Conservation (phyloP, 441 rosid genomes). For the Brassica balearica region DNA sequence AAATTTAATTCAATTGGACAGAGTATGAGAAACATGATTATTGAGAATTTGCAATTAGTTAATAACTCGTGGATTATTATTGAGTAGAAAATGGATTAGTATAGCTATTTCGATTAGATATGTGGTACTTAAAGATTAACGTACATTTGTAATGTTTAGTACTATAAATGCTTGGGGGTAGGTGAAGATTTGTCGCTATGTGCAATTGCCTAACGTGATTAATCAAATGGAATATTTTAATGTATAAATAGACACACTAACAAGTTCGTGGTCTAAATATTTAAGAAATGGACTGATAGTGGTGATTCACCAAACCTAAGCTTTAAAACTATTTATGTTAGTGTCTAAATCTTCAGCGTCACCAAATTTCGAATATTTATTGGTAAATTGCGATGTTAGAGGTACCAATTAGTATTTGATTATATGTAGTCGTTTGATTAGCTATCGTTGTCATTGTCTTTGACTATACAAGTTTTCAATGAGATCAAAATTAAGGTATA, state of each 20-base stretch:
- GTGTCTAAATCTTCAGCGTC: slow-evolving; percentile 14
- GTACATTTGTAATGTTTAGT: neutral
- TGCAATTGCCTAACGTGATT: slow-evolving; percentile 7
- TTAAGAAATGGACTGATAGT: slow-evolving; percentile 16
- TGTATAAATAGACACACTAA: slow-evolving; percentile 6
- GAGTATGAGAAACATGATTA: neutral
- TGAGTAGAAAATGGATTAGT: neutral
- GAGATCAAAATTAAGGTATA: slow-evolving; percentile 4
- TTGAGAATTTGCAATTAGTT: neutral
- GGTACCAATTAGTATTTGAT: slow-evolving; percentile 6
- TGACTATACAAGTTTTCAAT: neutral
- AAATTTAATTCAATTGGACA: neutral
- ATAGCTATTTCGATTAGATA: neutral
- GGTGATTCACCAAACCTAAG: slow-evolving; percentile 33
- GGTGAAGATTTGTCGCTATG: slow-evolving; percentile 25
- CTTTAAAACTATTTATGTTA: slow-evolving; percentile 25
- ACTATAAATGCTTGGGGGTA: slow-evolving; percentile 5
- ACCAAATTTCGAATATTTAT: slow-evolving; percentile 12
- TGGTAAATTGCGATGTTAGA: neutral
- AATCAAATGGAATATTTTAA: neutral
- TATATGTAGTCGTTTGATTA: neutral
- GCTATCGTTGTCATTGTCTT: slow-evolving; percentile 14
- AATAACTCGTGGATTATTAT: neutral
- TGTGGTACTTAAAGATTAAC: slow-evolving; percentile 19
- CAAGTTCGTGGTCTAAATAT: neutral